Base-by-base conservation (phyloP, 2,329 filamentous ascomycete species). In the Hypoxylon sp. region DNA sequence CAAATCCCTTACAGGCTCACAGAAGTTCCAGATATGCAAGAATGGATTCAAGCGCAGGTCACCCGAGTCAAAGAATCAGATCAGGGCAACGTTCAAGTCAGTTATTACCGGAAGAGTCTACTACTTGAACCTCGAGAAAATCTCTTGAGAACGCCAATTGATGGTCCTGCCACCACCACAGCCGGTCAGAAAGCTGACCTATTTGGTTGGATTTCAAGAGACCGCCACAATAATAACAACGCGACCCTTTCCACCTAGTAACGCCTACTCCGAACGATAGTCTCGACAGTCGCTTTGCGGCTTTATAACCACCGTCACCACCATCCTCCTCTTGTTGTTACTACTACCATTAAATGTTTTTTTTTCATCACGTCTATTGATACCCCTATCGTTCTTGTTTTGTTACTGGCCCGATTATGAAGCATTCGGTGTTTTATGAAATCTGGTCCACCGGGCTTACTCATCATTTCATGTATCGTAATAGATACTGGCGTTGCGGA, bases 1-100 rank as follows among this genome's bases (percentile, higher is more conserved):
- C 96, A 99, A 80, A 93, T 97, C 19, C 93, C 94, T 0, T 98
- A 98, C 79, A 88, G 91, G 5, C 86, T 99, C 17, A 87, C 87
- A 1, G 91, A 96, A 76, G 84, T 98, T 3, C 89, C 92, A 0
- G 95, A 98, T 74, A 86, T 99, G 78, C 95, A 98, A 78, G 91
- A 95, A 23, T 99, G 95, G 95, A 89, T 99, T 78, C 89, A 94
- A 68, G 86, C 89, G 21, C 92, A 98, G 79, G 89, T 98, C 55
- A 83, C 88, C 50, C 89, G 91, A 28, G 93, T 98, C 49, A 91
- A 92, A 11, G 86, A 89, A 65, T 74, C 82, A 69, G 81, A 86
- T 74, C 77, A 83, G 74, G 78, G 83, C 73, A 89, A 87, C 52
- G 84, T 87, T n/a, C 87, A 89, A 76, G 84, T 88, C 65, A 84